Base-by-base conservation (phyloP, 2,329 filamentous ascomycete species). In the Chaetomium olivaceum region DNA sequence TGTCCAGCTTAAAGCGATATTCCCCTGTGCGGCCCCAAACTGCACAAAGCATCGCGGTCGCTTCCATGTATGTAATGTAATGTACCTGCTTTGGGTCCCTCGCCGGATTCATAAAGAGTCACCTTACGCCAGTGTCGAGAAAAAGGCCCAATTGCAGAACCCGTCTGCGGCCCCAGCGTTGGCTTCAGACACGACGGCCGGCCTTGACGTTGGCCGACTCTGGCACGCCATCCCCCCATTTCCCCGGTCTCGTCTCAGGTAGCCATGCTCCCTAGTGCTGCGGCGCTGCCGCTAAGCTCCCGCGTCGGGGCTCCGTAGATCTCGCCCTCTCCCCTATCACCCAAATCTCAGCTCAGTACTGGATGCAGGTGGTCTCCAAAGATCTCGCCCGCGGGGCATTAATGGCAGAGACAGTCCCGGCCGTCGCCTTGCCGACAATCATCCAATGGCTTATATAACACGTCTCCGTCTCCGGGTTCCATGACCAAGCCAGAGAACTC, bases 371-470 rank as follows among this genome's bases (percentile, higher is more conserved):
- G 2, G 55, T 54, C 56, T 68, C 67, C 58, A 71, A 33, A 25
- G 57, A 23, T 48, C 62, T 66, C 29, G 63, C 66, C 39, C 68
- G 56, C 36, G 19, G 51, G 8, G 58, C 25, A 62, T 71, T 72
- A 8, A 71, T 23, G 0, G 67, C 71, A 5, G 70, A 70, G 1
- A 69, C 58, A 55, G 62, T 68, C 2, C 68, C 70, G 5, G 58
- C 27, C 16, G 58, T 66, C 50, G 54, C 48, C 48, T 48, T 36
- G 21, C 71, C 71, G 4, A 73, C 65, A 36, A 70, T 67, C 70
- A 72, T 70, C 71, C 70, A 73, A 7, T 68, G 68, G 52, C 71
- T 73, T 23, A 72, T n/a, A 25, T 67, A 60, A 50, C 71, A 73
- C 1, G n/a, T n/a, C 21, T 25, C n/a, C 3, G 65, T 61, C 51